Evolutionary conservation across 495 filamentous ascomycete species (phyloP).

Genomic region (Tuber melanosporum): DNA sequence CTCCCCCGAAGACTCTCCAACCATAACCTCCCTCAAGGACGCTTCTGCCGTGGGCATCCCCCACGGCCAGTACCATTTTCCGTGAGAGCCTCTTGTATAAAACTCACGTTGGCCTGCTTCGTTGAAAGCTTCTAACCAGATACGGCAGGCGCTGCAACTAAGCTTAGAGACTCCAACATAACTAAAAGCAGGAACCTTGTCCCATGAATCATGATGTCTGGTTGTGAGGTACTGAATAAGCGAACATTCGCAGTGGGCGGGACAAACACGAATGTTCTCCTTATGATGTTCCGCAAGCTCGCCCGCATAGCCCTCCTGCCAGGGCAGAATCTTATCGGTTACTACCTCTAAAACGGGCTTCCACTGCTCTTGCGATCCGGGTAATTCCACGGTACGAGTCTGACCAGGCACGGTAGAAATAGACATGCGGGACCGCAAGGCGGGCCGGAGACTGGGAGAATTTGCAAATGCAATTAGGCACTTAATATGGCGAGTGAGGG

Average conservation of each 20-base stretch:
- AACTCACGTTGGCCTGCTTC: neutral
- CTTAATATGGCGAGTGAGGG: neutral
- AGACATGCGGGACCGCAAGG: slow-evolving; percentile 1
- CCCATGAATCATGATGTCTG: neutral
- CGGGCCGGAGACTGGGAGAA: neutral
- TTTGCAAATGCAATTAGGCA: slow-evolving; percentile 6
- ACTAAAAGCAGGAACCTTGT: slow-evolving; percentile 7
- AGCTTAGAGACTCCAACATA: slow-evolving; percentile 14
- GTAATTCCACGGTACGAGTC: neutral
- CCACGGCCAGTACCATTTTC: slow-evolving; percentile 7
- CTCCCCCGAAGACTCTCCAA: neutral
- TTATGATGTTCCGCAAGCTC: neutral
- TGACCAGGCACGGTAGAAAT: neutral
- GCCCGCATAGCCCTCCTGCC: neutral
- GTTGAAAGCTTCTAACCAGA: slow-evolving; percentile 7
- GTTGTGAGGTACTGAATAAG: slow-evolving; percentile 4
- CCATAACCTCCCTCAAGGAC: neutral
- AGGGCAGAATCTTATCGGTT: neutral
- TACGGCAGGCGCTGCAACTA: neutral
- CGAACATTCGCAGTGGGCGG: slow-evolving; percentile 4
- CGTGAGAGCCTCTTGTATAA: slow-evolving; percentile 5
- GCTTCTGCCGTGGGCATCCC: neutral
- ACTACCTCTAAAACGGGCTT: neutral
- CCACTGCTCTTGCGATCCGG: neutral
- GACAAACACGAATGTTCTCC: neutral